Percentiles rank a stretch among this genome's conserved stretches.
Conservation (phyloP, 1,284 basidiomycete species). For the Ustilago shanxiensis region DNA sequence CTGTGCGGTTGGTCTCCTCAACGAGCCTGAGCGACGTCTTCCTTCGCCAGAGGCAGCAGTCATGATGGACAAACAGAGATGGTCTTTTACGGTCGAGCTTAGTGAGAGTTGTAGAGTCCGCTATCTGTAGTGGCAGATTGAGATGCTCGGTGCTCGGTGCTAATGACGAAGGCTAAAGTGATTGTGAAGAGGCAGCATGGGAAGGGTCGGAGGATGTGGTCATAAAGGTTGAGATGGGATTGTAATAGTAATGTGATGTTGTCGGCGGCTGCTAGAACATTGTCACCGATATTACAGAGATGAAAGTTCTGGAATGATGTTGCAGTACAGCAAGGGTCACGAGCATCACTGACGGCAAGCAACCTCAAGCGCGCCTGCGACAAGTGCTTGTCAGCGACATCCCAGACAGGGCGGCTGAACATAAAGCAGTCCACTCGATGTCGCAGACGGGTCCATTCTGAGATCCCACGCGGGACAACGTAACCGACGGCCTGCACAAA, state of each 20-base stretch:
- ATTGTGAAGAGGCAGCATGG: neutral
- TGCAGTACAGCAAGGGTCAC: neutral
- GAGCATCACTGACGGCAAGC: slow-evolving; percentile 1
- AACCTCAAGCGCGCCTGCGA: neutral
- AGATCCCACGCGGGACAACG: slow-evolving; percentile 4
- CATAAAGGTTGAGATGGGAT: neutral
- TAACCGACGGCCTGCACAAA: slow-evolving; percentile 15
- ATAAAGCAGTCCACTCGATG: neutral
- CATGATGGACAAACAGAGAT: slow-evolving; percentile 3
- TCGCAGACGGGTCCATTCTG: neutral
- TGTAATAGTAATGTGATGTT: neutral
- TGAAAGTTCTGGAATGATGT: slow-evolving; percentile 1
- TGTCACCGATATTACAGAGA: neutral
- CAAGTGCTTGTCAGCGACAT: slow-evolving; percentile 6
- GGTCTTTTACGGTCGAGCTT: neutral
- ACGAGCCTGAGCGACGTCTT: slow-evolving; percentile 19
- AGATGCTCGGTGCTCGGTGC: neutral
- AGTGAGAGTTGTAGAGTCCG: neutral
- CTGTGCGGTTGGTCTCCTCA: slow-evolving; percentile 12
- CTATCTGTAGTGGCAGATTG: neutral
- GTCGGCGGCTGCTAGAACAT: neutral
- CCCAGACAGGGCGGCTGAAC: neutral
- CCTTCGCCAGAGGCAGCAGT: neutral
- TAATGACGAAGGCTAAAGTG: neutral
- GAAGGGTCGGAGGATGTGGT: neutral